phyloP scores from a whole-genome alignment of 2,329 filamentous ascomycete genomes.

The Hymenoscyphus occultus region DNA sequence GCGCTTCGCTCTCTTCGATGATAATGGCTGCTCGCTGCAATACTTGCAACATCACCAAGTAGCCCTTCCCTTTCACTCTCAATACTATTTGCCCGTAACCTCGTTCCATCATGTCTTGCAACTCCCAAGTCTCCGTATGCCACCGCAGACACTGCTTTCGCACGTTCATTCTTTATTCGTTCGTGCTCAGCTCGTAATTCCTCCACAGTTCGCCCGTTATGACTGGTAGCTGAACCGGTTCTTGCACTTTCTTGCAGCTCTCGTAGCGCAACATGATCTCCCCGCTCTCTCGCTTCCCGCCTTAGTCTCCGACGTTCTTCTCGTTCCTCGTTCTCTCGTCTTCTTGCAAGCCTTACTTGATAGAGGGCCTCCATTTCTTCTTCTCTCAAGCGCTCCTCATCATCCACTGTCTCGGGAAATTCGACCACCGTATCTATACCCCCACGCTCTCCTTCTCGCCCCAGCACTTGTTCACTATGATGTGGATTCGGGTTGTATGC shows the following conservation, averaged over 20 bases:
- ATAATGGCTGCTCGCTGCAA: slow-evolving; percentile 39
- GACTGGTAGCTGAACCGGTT: slow-evolving; percentile 36
- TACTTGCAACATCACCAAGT: slow-evolving; percentile 63
- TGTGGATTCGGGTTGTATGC: slow-evolving; percentile 72
- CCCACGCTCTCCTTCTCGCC: slow-evolving; percentile 83
- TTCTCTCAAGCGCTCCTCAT: slow-evolving; percentile 74
- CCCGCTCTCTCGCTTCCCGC: slow-evolving; percentile 67
- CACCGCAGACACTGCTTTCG: slow-evolving; percentile 70
- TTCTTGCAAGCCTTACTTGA: slow-evolving; percentile 77
- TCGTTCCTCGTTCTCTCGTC: slow-evolving; percentile 71
- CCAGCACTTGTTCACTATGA: slow-evolving; percentile 78
- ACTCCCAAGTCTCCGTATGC: slow-evolving; percentile 75
- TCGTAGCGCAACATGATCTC: slow-evolving; percentile 68
- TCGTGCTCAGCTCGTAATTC: slow-evolving; percentile 56
- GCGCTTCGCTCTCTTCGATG: slow-evolving; percentile 48
- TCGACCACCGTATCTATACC: slow-evolving; percentile 91
- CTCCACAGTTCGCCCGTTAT: slow-evolving; percentile 50
- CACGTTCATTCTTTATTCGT: slow-evolving; percentile 56
- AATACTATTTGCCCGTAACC: slow-evolving; percentile 68
- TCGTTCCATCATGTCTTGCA: slow-evolving; percentile 72
- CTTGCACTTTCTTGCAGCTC: slow-evolving; percentile 56
- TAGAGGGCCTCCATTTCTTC: slow-evolving; percentile 92
- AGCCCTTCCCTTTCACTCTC: slow-evolving; percentile 72
- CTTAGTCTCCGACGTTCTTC: slow-evolving; percentile 70
- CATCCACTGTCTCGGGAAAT: slow-evolving; percentile 74